phyloP scores from a whole-genome alignment of 2,329 filamentous ascomycete genomes.

The Xylariaceae sp. region DNA sequence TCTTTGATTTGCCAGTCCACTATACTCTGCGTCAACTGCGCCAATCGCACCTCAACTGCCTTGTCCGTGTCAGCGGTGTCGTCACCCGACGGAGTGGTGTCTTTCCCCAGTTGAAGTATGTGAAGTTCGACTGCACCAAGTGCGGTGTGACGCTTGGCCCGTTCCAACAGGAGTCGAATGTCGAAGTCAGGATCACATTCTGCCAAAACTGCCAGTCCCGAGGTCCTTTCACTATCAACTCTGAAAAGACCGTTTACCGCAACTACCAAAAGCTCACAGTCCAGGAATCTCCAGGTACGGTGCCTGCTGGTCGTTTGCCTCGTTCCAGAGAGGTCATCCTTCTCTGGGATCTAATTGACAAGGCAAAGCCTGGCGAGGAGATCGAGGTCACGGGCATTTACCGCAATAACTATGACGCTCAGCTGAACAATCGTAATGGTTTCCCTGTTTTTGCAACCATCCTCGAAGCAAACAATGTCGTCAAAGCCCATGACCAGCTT shows the following conservation, averaged over 20 bases:
- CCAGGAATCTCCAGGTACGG: slow-evolving; percentile 94
- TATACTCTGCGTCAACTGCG: slow-evolving; percentile 94
- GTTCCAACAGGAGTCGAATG: slow-evolving; percentile 95
- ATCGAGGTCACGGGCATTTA: slow-evolving; percentile 97
- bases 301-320: slow-evolving; percentile 90
- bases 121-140: slow-evolving; percentile 96
- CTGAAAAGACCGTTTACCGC: slow-evolving; percentile 95
- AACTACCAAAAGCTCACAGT: slow-evolving; percentile 98
- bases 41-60: slow-evolving; percentile 91
- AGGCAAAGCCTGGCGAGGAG: slow-evolving; percentile 94
- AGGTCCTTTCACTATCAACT: slow-evolving; percentile 92
- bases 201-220: slow-evolving; percentile 95
- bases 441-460: slow-evolving; percentile 98
- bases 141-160: slow-evolving; percentile 89
- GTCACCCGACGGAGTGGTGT: slow-evolving; percentile 92
- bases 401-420: slow-evolving; percentile 96
- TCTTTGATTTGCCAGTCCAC: slow-evolving; percentile 88
- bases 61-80: slow-evolving; percentile 90
- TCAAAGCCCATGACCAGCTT: slow-evolving; percentile 96
- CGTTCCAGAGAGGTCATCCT: slow-evolving; percentile 92
- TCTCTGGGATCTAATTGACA: slow-evolving; percentile 95
- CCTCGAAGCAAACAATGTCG: slow-evolving; percentile 92
- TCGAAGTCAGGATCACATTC: slow-evolving; percentile 93
- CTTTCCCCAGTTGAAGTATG: slow-evolving; percentile 96
- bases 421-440: slow-evolving; percentile 96